phyloP scores from a whole-genome alignment of 2,329 filamentous ascomycete genomes.

The Claviceps monticola region DNA sequence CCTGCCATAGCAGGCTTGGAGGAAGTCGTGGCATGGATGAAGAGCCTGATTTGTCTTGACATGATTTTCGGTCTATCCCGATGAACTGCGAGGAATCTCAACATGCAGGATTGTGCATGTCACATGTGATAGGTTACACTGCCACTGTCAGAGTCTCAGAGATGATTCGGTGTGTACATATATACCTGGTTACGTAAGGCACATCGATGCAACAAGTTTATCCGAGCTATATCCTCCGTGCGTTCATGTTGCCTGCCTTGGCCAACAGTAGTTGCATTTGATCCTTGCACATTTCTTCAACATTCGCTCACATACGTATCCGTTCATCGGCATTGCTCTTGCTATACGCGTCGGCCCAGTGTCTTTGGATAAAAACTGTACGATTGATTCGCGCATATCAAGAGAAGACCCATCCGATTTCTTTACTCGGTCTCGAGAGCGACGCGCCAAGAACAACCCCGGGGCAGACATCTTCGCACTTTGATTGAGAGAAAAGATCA shows the following conservation, averaged over 20 bases:
- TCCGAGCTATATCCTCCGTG: slow-evolving; percentile 17
- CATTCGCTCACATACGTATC: background rate
- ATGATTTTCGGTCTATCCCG: background rate
- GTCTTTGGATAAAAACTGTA: slow-evolving; percentile 3
- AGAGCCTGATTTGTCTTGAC: background rate
- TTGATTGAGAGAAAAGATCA: background rate
- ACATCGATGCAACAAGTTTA: slow-evolving; percentile 8
- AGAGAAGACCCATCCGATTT: background rate
- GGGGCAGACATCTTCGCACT: background rate
- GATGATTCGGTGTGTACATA: too few relatives aligned
- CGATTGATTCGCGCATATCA: background rate
- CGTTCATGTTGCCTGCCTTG: background rate
- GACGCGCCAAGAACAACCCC: background rate
- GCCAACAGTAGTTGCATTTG: background rate
- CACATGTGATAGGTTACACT: background rate
- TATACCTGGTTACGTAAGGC: too few relatives aligned
- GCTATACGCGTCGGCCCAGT: background rate
- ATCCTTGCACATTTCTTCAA: background rate
- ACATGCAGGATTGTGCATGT: too few relatives aligned
- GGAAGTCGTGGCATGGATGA: slow-evolving; percentile 46
- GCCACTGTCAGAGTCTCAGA: too few relatives aligned
- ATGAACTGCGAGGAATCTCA: background rate
- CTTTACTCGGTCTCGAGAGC: background rate
- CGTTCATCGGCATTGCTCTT: background rate
- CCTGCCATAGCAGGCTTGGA: slow-evolving; percentile 41